Base-by-base conservation (phyloP, 345 rosid species). In the Lepidium africanum region DNA sequence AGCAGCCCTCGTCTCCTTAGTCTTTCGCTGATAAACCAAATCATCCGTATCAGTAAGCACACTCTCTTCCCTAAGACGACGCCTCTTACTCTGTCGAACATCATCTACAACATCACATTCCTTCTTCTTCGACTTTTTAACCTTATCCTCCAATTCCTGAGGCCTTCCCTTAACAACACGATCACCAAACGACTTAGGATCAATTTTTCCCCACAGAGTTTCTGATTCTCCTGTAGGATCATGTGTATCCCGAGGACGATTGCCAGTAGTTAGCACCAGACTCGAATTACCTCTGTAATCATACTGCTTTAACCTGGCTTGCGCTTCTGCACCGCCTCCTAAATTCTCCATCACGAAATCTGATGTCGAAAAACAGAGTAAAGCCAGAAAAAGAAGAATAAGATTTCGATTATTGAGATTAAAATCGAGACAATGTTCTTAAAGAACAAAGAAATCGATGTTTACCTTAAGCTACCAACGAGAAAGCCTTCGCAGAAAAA, bases 291-390 rank as follows among this genome's bases (percentile, higher is more conserved):
- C 98, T 65, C 87, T 65, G 70, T 89, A 91, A 70, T 87, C 94
- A 23, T 87, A 89, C 82, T 92, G 94, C 72, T 86, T 92, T 67
- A 80, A 89, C 25, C 98, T 86, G 5, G 92, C 94, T 59, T 87
- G 96, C 16, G 91, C 96, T 84, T 92, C 96, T 1, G 96, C 96
- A 73, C 96, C 96, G 43, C 92, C 92, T 10, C 87, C 92, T 14
- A 83, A 74, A 68, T 86, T 76, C 46, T 89, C 81, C 96, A 89
- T 89, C 55, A 10, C 33, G 16, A 27, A 32, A 61, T 59, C 59
- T 21, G 23, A 21, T 21, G 23, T 21, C 2, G 23, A 21, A 21
- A 21, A 21, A 21, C 23, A 21, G n/a, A n/a, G n/a, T n/a, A n/a
- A n/a, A n/a, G n/a, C n/a, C n/a, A 21, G 23, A 21, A 21, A 21